These are phyloP conservation scores for Plantago coronopus DNA, from an alignment of 305 asterid species.

Conservation along the genomic window DNA sequence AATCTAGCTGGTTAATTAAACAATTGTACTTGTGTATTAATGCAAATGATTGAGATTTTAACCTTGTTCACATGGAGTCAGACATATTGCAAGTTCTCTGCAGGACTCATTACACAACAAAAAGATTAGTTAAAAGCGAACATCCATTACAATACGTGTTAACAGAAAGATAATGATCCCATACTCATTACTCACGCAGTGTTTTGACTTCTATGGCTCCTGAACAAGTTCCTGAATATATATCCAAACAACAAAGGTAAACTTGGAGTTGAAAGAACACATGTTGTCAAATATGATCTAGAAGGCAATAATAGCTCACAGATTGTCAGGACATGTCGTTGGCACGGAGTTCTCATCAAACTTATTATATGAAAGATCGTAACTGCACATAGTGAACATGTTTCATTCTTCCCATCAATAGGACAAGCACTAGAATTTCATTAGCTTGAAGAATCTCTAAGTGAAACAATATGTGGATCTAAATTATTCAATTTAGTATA, in stretches of 20 bases:
- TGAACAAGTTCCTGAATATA: slow-evolving; percentile 44
- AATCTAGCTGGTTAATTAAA: not conserved
- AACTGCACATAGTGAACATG: too few species aligned
- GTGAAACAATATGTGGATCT: too few species aligned
- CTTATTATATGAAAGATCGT: slow-evolving; percentile 62
- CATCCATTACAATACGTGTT: not conserved
- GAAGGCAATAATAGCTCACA: slow-evolving; percentile 33
- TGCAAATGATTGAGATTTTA: not conserved
- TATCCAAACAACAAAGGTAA: slow-evolving; percentile 1
- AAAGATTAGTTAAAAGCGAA: not conserved
- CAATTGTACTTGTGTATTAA: too few species aligned
- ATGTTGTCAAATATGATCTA: not conserved
- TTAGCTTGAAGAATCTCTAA: too few species aligned
- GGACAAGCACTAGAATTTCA: too few species aligned
- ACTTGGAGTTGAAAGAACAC: not conserved
- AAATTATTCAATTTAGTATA: too few species aligned
- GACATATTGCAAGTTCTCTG: slow-evolving; percentile 38
- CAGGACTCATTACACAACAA: not conserved
- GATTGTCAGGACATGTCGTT: slow-evolving; percentile 29
- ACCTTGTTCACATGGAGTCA: slow-evolving; percentile 43
- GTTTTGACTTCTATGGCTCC: not conserved
- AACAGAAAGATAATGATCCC: too few species aligned
- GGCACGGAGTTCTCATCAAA: slow-evolving; percentile 35
- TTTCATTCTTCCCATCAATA: too few species aligned
- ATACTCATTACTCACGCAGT: not conserved